Evolutionary conservation across 768 basidiomycete genomes (phyloP), one percentile per base, ranked within the genome.

Genomic region (Leucocoprinus leucothites): DNA sequence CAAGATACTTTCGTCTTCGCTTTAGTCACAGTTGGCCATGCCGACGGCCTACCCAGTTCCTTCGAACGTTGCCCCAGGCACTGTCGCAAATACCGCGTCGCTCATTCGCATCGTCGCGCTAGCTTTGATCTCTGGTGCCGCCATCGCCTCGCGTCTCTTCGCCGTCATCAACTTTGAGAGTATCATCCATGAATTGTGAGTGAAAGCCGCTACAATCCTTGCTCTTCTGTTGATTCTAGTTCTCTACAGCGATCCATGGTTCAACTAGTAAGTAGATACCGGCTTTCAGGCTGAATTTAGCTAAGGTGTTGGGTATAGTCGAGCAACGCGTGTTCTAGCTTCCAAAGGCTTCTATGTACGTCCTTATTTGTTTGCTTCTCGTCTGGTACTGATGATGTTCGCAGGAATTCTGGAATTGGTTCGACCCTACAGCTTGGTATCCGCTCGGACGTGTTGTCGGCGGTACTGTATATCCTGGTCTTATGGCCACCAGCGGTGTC

Each of bases 351-450:
- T 99, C 75, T 95, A 98, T 77, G 95, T 96, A 60, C 55, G 91
- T 74, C 1, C 16, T 19, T 51, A 4, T 28, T 28, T 19, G 8
- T 34, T 46, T 18, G 4, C 42, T 45, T 24, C 51, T 21, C 21
- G 35, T 28, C 14, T 26, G 7, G 13, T 16, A 25, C 31, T 49
- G n/a, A 59, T 9, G 3, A 47, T 53, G 31, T 34, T 13, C 52
- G 14, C 59, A 97, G 94, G 96, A 91, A 85, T 98, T 99, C 74
- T 99, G 97, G 97, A 99, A 99, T 67, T 99, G 97, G 97, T 99
- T 99, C 68, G 97, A 99, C 72, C 95, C 95, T 19, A 97, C 96
- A 3, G 96, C 96, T 62, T 99, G 97, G 97, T 98, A 99, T 64
- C 97, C 97, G 9, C 85, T 99, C 0, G 97, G 97, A 43, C 93